Evolutionary conservation across 2,329 filamentous ascomycete genomes (phyloP).

Genomic region (Albophoma yamanashiensis): DNA sequence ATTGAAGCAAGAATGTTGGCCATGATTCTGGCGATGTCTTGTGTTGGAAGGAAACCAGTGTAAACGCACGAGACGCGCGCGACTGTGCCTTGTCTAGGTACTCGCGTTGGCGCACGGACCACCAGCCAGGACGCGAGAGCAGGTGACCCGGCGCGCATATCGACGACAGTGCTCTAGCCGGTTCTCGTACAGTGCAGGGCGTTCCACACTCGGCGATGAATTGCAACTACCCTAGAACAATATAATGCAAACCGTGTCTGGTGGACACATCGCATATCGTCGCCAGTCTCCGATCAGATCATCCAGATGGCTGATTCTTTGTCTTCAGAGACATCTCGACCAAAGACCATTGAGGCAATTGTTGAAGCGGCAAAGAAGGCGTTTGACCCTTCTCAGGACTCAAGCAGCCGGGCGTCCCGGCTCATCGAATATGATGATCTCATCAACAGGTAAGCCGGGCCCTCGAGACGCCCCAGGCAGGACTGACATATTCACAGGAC

Average conservation of each 20-base stretch:
- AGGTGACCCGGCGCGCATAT: slow-evolving; percentile 13
- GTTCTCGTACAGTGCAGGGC: slow-evolving; percentile 1
- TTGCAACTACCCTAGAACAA: not conserved
- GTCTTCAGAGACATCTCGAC: slow-evolving; percentile 7
- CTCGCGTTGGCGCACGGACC: not conserved
- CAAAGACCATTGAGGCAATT: slow-evolving; percentile 22
- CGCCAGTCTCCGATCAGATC: not conserved
- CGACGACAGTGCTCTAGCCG: not conserved
- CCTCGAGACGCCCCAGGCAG: not conserved
- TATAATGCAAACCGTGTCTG: not conserved
- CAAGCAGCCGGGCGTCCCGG: slow-evolving; percentile 21
- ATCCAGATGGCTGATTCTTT: slow-evolving; percentile 16
- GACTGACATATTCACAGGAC: slow-evolving; percentile 14
- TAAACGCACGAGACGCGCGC: not conserved
- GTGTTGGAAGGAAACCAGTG: not conserved
- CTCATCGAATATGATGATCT: slow-evolving; percentile 32
- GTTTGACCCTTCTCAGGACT: slow-evolving; percentile 31
- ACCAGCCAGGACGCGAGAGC: slow-evolving; percentile 9
- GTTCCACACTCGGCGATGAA: not conserved
- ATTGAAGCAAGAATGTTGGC: not conserved
- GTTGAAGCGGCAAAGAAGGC: slow-evolving; percentile 34
- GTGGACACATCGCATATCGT: not conserved
- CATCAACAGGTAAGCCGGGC: slow-evolving; percentile 32
- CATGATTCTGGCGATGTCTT: not conserved
- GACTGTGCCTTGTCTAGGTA: not conserved